Evolutionary conservation across 768 basidiomycete genomes (phyloP), one percentile per base, ranked within the genome.

Genomic region (Wakefieldia striispora): DNA sequence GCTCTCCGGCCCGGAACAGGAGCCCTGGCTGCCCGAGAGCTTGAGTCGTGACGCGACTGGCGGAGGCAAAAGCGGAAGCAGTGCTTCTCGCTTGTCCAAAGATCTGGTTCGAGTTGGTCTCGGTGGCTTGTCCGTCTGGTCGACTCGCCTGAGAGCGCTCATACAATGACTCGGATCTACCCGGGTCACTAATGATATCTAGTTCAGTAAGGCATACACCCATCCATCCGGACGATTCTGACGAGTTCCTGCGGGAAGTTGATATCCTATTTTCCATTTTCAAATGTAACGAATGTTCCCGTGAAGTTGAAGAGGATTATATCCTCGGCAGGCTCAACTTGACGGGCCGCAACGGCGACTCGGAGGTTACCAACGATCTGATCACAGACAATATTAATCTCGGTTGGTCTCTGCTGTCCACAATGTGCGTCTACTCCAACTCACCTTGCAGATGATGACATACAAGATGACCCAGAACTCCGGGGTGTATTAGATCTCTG

Each of bases 241-340:
- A 60, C 45, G 27, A 45, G 3, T 7, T n/a, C 45, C 24, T 21
- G 38, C 20, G 56, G 94, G n/a, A n/a, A n/a, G n/a, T n/a, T n/a
- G n/a, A n/a, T n/a, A n/a, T n/a, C n/a, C n/a, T n/a, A n/a, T n/a
- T 97, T 97, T 64, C 75, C 97, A 5, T 91, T 91, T 19, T 94
- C 92, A 19, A 97, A 97, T 67, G 95, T 49, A 98, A 99, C 67
- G 97, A 99, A 74, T 99, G 98, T 74, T 98, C 97, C 64, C 97
- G 95, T 69, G 95, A 98, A 75, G 93, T 98, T 54, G 97, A 97
- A 66, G 97, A 97, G 64, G 95, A 98, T 70, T 98, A 97, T 68
- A 97, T 99, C 61, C 79, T 97, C 49, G 95, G 98, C 72, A 83
- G 95, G 45, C 97, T 99, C 81, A 98, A 99, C 71, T 76, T 99